Conservation (phyloP, 768 basidiomycete species). For the Aureoboletus auriporus region DNA sequence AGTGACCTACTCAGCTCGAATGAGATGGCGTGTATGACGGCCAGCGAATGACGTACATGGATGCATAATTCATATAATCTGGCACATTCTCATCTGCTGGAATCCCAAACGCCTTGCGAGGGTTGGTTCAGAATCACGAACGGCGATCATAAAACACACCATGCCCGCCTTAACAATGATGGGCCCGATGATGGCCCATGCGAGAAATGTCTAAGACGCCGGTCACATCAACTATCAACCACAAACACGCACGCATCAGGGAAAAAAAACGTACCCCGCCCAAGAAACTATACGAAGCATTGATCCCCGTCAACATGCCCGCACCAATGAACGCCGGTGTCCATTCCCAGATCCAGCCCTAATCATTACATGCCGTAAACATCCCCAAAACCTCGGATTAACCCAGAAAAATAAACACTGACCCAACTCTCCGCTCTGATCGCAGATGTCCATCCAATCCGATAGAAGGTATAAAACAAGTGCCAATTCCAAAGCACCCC, state of each 20-base stretch:
- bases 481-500: constrained; percentile 65
- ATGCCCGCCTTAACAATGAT: constrained; percentile 26
- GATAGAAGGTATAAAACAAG: constrained; percentile 56
- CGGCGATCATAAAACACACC: too few species aligned
- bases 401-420: constrained; percentile 13
- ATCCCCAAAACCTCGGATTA: not conserved
- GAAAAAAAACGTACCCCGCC: constrained; percentile 35
- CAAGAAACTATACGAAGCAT: constrained; percentile 53
- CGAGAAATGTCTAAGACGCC: constrained; percentile 35
- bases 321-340: constrained; percentile 58
- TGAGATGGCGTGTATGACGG: not conserved
- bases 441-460: constrained; percentile 56
- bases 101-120: constrained; percentile 16
- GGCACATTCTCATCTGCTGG: constrained; percentile 7
- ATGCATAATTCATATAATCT: constrained; percentile 24
- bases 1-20: constrained; percentile 32
- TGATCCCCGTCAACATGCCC: constrained; percentile 55
- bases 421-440: constrained; percentile 60
- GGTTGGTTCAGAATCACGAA: not conserved
- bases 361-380: not conserved
- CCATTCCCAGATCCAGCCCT: constrained; percentile 25
- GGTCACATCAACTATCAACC: too few species aligned
- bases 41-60: constrained; percentile 7
- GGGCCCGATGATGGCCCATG: constrained; percentile 62
- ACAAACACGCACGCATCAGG: too few species aligned